Conservation (phyloP, 208 protist species). For the Tritrichomonas foetus region DNA sequence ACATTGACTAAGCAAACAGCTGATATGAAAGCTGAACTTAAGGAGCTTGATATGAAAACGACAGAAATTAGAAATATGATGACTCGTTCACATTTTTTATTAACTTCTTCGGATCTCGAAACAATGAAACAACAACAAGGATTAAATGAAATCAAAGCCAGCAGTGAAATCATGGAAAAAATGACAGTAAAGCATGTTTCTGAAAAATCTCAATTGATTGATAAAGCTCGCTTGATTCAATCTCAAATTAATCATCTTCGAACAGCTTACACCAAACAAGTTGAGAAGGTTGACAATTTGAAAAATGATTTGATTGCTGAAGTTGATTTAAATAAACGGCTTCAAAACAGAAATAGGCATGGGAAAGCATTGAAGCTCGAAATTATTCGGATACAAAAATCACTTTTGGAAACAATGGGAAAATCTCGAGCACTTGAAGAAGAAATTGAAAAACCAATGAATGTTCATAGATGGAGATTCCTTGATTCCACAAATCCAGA, state of each 20-base stretch:
- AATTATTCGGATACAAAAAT: background rate
- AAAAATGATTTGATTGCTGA: background rate
- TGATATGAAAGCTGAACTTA: background rate
- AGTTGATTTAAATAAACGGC: background rate
- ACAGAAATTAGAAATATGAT: background rate
- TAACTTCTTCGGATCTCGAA: background rate
- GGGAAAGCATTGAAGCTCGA: background rate
- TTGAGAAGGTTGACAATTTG: background rate
- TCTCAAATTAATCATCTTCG: background rate
- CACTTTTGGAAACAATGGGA: constrained; percentile 39
- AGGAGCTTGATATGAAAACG: background rate
- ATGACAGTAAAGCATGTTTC: background rate
- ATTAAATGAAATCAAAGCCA: background rate
- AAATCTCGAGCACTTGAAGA: constrained; percentile 75
- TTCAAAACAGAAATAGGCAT: background rate
- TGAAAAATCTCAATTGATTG: background rate
- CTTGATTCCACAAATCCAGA: constrained; percentile 81
- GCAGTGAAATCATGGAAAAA: background rate
- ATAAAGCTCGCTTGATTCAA: background rate
- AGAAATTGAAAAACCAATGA: constrained; percentile 91
- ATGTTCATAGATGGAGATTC: constrained; percentile 93
- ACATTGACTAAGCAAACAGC: background rate
- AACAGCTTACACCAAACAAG: background rate
- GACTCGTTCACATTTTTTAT: background rate
- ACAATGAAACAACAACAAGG: background rate